Evolutionary conservation across 176 grass and related monocot species (phyloP), one percentile per base, ranked within the genome.

Genomic region (Neostapfia colusana): DNA sequence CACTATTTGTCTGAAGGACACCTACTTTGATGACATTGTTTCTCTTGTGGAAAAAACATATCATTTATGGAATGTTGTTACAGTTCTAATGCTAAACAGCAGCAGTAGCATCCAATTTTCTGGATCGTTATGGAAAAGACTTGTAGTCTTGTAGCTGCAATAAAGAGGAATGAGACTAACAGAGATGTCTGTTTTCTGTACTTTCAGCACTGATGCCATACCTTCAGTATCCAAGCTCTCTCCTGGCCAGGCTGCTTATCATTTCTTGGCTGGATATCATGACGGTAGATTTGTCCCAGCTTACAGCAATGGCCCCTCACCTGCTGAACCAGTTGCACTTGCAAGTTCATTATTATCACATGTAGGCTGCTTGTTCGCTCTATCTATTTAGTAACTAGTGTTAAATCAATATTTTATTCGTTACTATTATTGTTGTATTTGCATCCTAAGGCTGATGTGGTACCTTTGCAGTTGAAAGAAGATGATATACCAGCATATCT

Each of bases 241-340:
- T 82, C 84, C 95, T 53, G 87, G 87, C 64, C 95, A 92, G 83
- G 88, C 89, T 83, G 82, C 89, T 13, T 98, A 92, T 58, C 95
- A 98, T 69, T 98, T 94, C 82, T 94, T 98, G 85, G 91, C 82
- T 25, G 91, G 95, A 59, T 94, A 92, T 43, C 54, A 88, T 11
- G 89, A 98, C 57, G 95, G 91, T 44, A 94, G 86, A 88, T 98
- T 98, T 64, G 25, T 90, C 34, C 85, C 91, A 45, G 82, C 65
- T 60, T 98, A 94, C 84, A 86, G 34, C 59, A 92, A 67, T 36
- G 73, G n/a, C 1, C 86, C 87, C 18, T 92, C 82, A 36, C 82
- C 89, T 74, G 79, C 86, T 49, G 79, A 94, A 43, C 87, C 67
- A 7, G 70, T 88, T 83, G 79, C 87, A 18, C 82, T 98, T 44